Evolutionary conservation across 495 filamentous ascomycete genomes (phyloP).

Genomic region (Saxophila tyrrhenica): DNA sequence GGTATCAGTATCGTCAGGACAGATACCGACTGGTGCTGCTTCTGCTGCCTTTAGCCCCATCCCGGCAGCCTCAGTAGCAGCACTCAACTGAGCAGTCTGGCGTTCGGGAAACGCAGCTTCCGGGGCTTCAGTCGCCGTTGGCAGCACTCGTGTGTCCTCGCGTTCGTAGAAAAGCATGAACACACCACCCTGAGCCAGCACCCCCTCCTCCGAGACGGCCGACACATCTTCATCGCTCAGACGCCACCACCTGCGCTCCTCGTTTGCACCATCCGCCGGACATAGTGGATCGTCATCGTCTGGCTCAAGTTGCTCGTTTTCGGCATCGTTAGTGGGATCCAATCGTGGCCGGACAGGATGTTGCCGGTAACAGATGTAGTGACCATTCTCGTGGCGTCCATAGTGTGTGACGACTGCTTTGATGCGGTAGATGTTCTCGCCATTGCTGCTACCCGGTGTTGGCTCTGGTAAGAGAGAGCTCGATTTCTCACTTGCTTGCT

Average conservation of each 20-base stretch:
- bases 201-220: slow-evolving; percentile 58
- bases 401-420: slow-evolving; percentile 81
- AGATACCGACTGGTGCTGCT: not conserved
- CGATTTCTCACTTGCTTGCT: not conserved
- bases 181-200: slow-evolving; percentile 67
- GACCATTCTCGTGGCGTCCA: slow-evolving; percentile 85
- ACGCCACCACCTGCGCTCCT: slow-evolving; percentile 53
- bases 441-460: not conserved
- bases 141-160: not conserved
- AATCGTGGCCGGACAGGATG: slow-evolving; percentile 32
- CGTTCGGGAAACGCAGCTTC: not conserved
- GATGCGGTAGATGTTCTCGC: slow-evolving; percentile 48
- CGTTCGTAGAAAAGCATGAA: slow-evolving; percentile 96
- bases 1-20: not conserved
- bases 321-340: not conserved
- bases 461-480: not conserved
- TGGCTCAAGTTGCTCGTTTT: not conserved
- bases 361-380: slow-evolving; percentile 84
- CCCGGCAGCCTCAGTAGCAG: not conserved
- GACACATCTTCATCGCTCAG: slow-evolving; percentile 77
- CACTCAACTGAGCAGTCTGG: not conserved
- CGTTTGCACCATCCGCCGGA: not conserved
- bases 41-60: not conserved
- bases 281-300: not conserved
- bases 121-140: not conserved